phyloP scores from a whole-genome alignment of 371 early-diverging fungal genomes.

The Ordospora colligata region DNA sequence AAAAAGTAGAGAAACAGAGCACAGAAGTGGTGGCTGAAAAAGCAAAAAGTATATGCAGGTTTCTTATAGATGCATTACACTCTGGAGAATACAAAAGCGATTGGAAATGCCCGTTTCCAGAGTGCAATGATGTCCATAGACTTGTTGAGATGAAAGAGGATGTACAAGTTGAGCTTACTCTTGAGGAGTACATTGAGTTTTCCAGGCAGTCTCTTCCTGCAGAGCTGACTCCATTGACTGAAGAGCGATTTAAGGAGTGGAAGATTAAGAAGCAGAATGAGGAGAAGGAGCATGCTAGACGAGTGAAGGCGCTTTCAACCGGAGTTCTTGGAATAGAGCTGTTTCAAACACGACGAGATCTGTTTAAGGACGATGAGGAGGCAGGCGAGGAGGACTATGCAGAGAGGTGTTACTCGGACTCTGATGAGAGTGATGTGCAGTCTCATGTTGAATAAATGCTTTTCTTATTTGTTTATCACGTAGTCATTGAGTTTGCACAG shows the following conservation, averaged over 20 bases:
- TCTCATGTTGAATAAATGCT: constrained; percentile 7
- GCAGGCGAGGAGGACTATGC: constrained; percentile 54
- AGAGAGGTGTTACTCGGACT: constrained; percentile 45
- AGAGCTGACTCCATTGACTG: constrained; percentile 84
- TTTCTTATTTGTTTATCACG: neutral
- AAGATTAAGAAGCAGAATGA: constrained; percentile 74
- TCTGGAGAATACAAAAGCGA: constrained; percentile 87
- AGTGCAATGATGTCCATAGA: constrained; percentile 49
- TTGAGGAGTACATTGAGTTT: constrained; percentile 53
- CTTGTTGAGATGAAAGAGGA: constrained; percentile 44
- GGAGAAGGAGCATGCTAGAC: constrained; percentile 74
- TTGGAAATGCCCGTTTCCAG: constrained; percentile 83
- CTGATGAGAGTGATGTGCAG: constrained; percentile 7
- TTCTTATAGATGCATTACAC: constrained; percentile 93
- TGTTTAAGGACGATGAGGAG: constrained; percentile 70
- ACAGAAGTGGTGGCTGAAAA: constrained; percentile 64
- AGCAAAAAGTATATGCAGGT: constrained; percentile 81
- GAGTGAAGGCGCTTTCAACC: constrained; percentile 63
- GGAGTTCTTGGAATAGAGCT: constrained; percentile 71
- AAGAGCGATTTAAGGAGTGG: constrained; percentile 83
- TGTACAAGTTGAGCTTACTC: constrained; percentile 37
- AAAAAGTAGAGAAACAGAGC: constrained; percentile 73
- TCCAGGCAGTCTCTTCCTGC: constrained; percentile 81
- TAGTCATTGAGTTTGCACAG: neutral
- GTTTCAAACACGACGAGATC: constrained; percentile 86